Conservation (phyloP, 1,284 basidiomycete genomes). For the Abortiporus biennis region DNA sequence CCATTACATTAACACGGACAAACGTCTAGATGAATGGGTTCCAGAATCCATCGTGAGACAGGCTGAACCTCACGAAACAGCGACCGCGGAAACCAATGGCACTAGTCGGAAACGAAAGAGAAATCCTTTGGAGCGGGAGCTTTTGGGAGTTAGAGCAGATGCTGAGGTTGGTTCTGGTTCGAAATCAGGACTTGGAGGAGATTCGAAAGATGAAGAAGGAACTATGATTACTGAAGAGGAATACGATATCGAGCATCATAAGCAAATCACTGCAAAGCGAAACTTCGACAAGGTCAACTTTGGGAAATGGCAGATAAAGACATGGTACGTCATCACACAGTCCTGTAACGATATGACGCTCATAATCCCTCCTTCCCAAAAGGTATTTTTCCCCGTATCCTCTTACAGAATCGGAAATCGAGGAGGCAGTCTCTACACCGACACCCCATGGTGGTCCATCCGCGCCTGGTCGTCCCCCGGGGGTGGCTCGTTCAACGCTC, state of each 20-base stretch:
- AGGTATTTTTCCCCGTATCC: slow-evolving; percentile 93
- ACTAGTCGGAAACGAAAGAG: slow-evolving; percentile 23
- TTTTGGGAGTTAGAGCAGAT: background rate
- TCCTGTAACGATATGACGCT: background rate
- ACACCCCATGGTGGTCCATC: slow-evolving; percentile 21
- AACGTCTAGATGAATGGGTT: slow-evolving; percentile 76
- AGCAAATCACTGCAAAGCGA: slow-evolving; percentile 58
- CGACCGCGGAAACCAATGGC: background rate
- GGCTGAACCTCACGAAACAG: slow-evolving; percentile 14
- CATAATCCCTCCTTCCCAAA: slow-evolving; percentile 4
- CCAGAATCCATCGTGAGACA: slow-evolving; percentile 33
- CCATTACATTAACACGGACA: slow-evolving; percentile 65
- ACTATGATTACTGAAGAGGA: slow-evolving; percentile 57
- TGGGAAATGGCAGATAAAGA: slow-evolving; percentile 71
- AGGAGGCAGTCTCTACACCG: slow-evolving; percentile 32
- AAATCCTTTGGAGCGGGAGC: slow-evolving; percentile 9
- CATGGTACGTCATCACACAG: slow-evolving; percentile 50
- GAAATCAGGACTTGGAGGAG: slow-evolving; percentile 9
- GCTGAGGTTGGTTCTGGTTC: slow-evolving; percentile 1
- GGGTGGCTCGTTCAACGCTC: slow-evolving; percentile 38
- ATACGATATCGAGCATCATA: slow-evolving; percentile 59
- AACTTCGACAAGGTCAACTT: slow-evolving; percentile 78
- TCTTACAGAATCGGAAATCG: slow-evolving; percentile 54
- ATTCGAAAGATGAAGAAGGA: slow-evolving; percentile 2
- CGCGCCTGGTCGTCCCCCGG: slow-evolving; percentile 32